Evolutionary conservation across 805 yeast species (phyloP), one percentile per base, ranked within the genome.

Genomic region (Ogataea salicorniae): DNA sequence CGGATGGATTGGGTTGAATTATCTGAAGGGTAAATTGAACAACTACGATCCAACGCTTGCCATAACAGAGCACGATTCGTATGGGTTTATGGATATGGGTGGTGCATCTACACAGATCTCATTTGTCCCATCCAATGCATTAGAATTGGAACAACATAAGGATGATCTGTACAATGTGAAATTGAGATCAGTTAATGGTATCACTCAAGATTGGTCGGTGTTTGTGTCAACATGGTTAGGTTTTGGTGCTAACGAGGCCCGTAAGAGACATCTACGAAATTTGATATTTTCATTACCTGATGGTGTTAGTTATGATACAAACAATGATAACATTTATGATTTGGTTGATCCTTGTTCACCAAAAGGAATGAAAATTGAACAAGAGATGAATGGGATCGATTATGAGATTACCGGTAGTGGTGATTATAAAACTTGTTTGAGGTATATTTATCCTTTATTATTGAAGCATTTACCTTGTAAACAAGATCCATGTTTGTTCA

Each of bases 81-180:
- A 77, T 54, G 99, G 99, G 5, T 92, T 94, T 58, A 85, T 94
- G 92, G 99, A 94, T 65, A 94, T 94, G 99, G 99, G 99, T 15
- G 99, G 99, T 14, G 99, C 99, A 0, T 89, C 97, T 2, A 89
- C 97, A 0, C 99, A 94, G 62, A 79, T 94, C 20, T 96, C 98
- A 8, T 94, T 91, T 74, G 90, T 87, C 8, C 97, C 97, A 0
- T 76, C 81, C 4, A 74, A 76, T 37, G 52, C 59, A 4, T 71
- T 75, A n/a, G 90, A 88, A 51, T 66, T 84, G 7, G 67, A 63
- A 23, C 76, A 75, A 52, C 95, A 89, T 63, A 62, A 68, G 38
- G 91, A 91, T 46, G 96, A 90, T 62, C 74, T 91, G 46, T 79
- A 84, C 29, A 74, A 72, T 2, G 77, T 94, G 2, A 72, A 75